Percentiles rank a stretch among this genome's conserved stretches.
Evolutionary conservation across 2,329 filamentous ascomycete species (phyloP).

Genomic region (Epichloe elymi): DNA sequence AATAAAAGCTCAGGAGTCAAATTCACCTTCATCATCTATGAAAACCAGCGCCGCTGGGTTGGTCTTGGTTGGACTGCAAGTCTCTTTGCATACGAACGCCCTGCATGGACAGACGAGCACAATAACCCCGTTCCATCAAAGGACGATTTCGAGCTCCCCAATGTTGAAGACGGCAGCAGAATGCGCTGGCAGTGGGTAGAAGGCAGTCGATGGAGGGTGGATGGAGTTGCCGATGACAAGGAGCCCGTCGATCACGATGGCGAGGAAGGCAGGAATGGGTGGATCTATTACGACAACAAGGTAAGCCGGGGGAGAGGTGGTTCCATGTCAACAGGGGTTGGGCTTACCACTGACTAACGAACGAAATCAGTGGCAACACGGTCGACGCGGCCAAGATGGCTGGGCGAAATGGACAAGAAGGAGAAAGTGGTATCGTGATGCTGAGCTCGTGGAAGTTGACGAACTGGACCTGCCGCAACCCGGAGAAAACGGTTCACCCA

Average conservation of each 20-base stretch:
- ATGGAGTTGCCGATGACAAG: conserved; percentile 49
- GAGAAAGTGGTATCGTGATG: conserved; percentile 92
- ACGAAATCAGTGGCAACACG: conserved; percentile 67
- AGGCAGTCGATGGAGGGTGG: conserved; percentile 76
- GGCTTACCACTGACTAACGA: conserved; percentile 4
- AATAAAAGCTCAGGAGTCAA: conserved; percentile 62
- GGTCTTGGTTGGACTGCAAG: conserved; percentile 90
- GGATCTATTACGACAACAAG: conserved; percentile 98
- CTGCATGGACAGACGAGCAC: conserved; percentile 93
- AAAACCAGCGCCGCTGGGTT: conserved; percentile 92
- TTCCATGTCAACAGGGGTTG: too few relatives aligned
- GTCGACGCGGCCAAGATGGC: conserved; percentile 70
- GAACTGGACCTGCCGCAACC: conserved; percentile 20
- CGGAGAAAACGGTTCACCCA: conserved; percentile 20
- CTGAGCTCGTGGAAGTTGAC: conserved; percentile 73
- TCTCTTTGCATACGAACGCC: conserved; percentile 78
- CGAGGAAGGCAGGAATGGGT: conserved; percentile 57
- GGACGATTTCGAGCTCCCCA: conserved; percentile 52
- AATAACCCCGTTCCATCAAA: conserved; percentile 66
- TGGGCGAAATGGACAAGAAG: conserved; percentile 92
- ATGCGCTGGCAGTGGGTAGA: conserved; percentile 65
- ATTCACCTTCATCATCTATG: conserved; percentile 92
- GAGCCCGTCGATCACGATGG: conserved; percentile 36
- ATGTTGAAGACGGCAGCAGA: conserved; percentile 44
- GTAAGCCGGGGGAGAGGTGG: conserved; percentile 30